Evolutionary conservation across 164 flowering plant genomes (phyloP).

Genomic region (Litsea cubeba): DNA sequence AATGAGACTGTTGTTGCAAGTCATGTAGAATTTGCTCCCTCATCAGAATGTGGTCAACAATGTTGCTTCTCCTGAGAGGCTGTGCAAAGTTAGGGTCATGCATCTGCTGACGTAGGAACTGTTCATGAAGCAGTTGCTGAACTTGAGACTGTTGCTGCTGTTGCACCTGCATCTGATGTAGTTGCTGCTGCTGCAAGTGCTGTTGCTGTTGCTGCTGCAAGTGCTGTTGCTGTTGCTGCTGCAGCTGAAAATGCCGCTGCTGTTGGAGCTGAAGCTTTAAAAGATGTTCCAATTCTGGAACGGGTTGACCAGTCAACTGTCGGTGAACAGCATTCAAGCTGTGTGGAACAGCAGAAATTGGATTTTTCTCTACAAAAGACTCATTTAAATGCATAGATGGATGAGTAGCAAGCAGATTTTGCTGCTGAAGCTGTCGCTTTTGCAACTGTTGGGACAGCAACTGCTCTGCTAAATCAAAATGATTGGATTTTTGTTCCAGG

Average conservation of each 20-base stretch:
- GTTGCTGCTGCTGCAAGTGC: conserved; percentile 41
- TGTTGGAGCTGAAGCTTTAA: conserved; percentile 48
- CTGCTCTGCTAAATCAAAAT: conserved; percentile 45
- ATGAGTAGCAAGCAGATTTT: conserved; percentile 30
- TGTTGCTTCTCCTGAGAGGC: conserved; percentile 36
- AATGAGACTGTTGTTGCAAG: conserved; percentile 48
- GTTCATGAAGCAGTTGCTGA: conserved; percentile 56
- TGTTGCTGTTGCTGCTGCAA: conserved; percentile 38
- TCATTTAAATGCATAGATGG: conserved; percentile 32
- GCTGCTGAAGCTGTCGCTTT: conserved; percentile 55
- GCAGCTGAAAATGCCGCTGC: conserved; percentile 43
- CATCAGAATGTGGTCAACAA: conserved; percentile 46
- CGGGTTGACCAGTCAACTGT: conserved; percentile 35
- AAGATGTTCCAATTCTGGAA: conserved; percentile 49
- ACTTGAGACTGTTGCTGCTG: conserved; percentile 66
- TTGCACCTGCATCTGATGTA: conserved; percentile 60
- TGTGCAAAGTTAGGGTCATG: conserved; percentile 48
- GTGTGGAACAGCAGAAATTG: conserved; percentile 21
- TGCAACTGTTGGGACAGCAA: conserved; percentile 46
- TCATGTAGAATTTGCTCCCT: conserved; percentile 57
- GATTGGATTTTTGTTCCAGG: conserved; percentile 40
- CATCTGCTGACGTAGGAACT: conserved; percentile 47
- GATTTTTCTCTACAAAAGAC: conserved; percentile 40
- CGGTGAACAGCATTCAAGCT: conserved; percentile 31
- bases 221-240: conserved; percentile 45